These are phyloP conservation scores for Ganoderma boninense DNA, from an alignment of 1,284 basidiomycete species.

Conservation along the genomic window DNA sequence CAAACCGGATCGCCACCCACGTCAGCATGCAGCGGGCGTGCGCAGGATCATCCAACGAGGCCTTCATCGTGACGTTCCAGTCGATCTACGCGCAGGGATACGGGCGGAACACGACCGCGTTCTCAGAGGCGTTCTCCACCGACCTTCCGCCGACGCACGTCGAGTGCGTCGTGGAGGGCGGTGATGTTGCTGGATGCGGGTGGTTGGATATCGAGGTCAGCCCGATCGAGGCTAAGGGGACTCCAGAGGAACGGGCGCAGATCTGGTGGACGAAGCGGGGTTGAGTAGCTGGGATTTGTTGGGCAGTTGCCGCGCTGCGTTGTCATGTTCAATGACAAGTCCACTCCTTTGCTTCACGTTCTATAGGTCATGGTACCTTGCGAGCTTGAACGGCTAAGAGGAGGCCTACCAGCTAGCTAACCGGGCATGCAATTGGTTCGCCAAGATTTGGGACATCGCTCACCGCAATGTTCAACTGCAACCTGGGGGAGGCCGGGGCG, in stretches of 20 bases:
- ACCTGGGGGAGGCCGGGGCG: no score
- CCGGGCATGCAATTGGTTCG: not conserved
- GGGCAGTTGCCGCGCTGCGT: not conserved
- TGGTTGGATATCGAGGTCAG: not conserved
- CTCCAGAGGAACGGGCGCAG: not conserved
- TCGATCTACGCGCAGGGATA: conserved; percentile 40
- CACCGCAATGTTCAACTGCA: no score
- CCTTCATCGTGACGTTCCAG: conserved; percentile 29
- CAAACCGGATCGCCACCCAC: conserved; percentile 21
- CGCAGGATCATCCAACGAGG: conserved; percentile 17
- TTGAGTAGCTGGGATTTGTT: not conserved
- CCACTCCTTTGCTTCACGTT: not conserved
- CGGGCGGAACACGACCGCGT: conserved; percentile 36
- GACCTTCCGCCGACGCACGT: conserved; percentile 33
- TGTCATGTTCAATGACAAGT: not conserved
- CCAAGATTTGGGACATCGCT: no score
- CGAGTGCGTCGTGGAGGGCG: conserved; percentile 28
- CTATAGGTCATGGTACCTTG: not conserved
- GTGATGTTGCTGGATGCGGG: not conserved
- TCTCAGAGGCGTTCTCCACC: conserved; percentile 34
- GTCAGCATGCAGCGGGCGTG: conserved; percentile 27
- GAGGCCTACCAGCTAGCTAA: not conserved
- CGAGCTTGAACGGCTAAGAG: not conserved
- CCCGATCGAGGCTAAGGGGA: not conserved
- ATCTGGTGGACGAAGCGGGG: conserved; percentile 2